Base-by-base conservation (phyloP, 2,329 filamentous ascomycete genomes). In the Colletotrichum eleusines region DNA sequence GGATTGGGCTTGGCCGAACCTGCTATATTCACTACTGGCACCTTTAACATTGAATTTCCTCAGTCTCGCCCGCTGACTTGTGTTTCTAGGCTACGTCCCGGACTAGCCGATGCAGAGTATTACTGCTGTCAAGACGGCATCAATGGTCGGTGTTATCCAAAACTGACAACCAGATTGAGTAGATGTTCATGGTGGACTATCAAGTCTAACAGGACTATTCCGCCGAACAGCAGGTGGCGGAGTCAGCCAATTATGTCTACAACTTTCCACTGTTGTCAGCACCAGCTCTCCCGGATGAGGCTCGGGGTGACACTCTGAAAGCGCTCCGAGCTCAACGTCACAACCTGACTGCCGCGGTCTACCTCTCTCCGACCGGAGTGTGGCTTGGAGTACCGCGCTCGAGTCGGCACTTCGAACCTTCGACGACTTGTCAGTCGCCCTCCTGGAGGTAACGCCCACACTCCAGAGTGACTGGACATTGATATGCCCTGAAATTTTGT, bases 291-390 rank as follows among this genome's bases (percentile, higher is more conserved):
- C 60, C 35, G 60, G 60, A 42, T 63, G 60, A 42, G 60, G 60
- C 60, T 63, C 46, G 2, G 7, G 46, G 11, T 44, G 28, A 6
- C 44, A 57, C 14, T 28, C 23, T 23, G 68, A 59, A 18, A 63
- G 20, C 53, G 57, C 58, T 9, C 42, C 64, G 18, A 71, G 51
- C 31, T 68, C 68, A 26, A 68, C 31, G 26, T 71, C 64, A 31
- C 68, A 63, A n/a, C 63, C 68, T 16, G 54, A 48, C 5, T 26
- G 53, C 11, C 35, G 57, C 44, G 58, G 68, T 51, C 62, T 64
- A 28, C 59, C 58, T 9, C 51, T 35, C n/a, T 63, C 68, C 26
- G 64, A 40, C 14, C 46, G 58, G 3, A 42, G 58, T 26, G 64
- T 68, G 1, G 14, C 23, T 9, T 58, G 58, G 18, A 68, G 28